A percentile compares a stretch with the other conserved stretches of the same genome.
These are phyloP conservation scores for Colletotrichum shisoi DNA, from an alignment of 2,329 filamentous ascomycete genomes.

Conservation along the genomic window DNA sequence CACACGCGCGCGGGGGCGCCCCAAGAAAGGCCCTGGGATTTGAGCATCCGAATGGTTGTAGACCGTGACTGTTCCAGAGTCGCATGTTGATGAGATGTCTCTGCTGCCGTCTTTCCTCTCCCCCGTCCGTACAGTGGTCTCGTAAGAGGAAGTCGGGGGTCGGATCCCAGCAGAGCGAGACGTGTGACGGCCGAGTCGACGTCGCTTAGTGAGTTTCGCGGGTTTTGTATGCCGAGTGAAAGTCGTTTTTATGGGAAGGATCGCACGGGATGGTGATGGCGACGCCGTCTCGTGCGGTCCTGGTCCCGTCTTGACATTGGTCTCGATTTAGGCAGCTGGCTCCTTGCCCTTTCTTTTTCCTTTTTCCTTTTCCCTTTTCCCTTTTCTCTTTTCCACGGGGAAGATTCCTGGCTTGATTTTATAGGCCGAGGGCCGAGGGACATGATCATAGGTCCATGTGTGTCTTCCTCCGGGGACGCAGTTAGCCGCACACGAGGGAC, in stretches of 20 bases:
- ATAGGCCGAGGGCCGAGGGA: background rate
- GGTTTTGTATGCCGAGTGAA: background rate
- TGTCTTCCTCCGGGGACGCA: conserved; percentile 1
- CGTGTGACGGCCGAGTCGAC: too few relatives aligned
- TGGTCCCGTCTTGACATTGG: background rate
- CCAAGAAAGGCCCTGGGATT: too few relatives aligned
- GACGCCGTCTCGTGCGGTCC: background rate
- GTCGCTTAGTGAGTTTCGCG: background rate
- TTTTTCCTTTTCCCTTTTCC: background rate
- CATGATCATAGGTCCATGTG: background rate
- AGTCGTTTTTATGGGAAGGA: too few relatives aligned
- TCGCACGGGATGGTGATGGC: background rate
- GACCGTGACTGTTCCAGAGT: background rate
- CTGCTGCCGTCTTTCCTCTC: background rate
- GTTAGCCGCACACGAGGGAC: background rate
- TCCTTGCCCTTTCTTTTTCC: background rate
- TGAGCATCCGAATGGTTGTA: too few relatives aligned
- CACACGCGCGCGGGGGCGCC: too few relatives aligned
- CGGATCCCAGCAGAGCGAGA: background rate
- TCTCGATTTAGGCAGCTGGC: too few relatives aligned
- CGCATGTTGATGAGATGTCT: background rate
- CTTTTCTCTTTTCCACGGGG: background rate
- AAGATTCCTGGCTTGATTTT: background rate
- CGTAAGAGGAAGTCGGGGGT: too few relatives aligned
- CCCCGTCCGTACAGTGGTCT: background rate